Conservation (phyloP, 768 basidiomycete species). For the Trametes gibbosa region DNA sequence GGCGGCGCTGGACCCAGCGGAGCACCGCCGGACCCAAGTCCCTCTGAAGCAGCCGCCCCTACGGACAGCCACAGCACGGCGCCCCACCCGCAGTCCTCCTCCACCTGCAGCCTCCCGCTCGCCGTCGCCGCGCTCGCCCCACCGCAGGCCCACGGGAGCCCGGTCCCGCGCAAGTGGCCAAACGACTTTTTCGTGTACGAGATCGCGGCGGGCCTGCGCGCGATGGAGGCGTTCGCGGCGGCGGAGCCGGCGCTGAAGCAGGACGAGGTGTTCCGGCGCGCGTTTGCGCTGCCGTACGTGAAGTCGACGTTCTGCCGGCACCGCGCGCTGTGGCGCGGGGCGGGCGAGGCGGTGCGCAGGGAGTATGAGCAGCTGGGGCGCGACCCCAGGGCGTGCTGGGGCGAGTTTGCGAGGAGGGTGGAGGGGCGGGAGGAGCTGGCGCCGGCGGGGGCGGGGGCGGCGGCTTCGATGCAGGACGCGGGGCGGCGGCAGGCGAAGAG, state of each 20-base stretch:
- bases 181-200: conserved; percentile 73
- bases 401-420: conserved; percentile 54
- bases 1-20: no score
- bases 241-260: conserved; percentile 50
- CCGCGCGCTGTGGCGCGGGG: conserved; percentile 64
- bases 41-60: neutral
- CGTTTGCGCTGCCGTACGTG: conserved; percentile 69
- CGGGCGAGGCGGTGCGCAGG: conserved; percentile 43
- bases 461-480: no score
- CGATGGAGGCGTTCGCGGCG: conserved; percentile 40
- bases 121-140: conserved; percentile 12
- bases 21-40: no score
- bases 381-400: conserved; percentile 62
- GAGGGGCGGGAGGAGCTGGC: conserved; percentile 12
- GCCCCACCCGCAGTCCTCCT: neutral
- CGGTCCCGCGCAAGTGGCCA: conserved; percentile 71
- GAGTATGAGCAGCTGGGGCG: conserved; percentile 54
- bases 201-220: conserved; percentile 56
- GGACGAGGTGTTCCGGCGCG: conserved; percentile 64
- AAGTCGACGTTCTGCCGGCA: conserved; percentile 74
- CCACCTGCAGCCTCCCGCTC: neutral
- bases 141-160: conserved; percentile 34
- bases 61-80: neutral
- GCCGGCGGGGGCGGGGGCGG: conserved; percentile 10
- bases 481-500: conserved; percentile 15